A percentile compares a stretch with the other conserved stretches of the same genome.
Conservation (phyloP, 768 basidiomycete genomes). For the Asterophora parasitica region DNA sequence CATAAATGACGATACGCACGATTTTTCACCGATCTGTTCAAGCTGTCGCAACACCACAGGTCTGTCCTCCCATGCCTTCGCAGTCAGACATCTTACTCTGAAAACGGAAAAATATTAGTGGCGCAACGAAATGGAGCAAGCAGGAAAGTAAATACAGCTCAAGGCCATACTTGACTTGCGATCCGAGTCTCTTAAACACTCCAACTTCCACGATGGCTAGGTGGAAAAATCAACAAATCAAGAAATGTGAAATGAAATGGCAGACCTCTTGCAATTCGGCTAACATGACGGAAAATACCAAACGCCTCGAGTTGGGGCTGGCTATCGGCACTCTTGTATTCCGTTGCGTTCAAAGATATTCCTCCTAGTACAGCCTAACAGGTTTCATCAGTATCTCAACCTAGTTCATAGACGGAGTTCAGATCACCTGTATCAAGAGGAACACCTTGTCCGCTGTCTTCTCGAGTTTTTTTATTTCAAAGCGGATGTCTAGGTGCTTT, state of each 20-base stretch:
- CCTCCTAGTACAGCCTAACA: conserved; percentile 66
- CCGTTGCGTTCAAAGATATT: conserved; percentile 60
- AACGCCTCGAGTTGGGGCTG: conserved; percentile 69
- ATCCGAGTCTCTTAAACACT: conserved; percentile 57
- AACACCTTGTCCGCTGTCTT: conserved; percentile 75
- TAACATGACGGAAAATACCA: conserved; percentile 68
- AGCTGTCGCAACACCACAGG: conserved; percentile 83
- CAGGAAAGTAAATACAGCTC: conserved; percentile 53
- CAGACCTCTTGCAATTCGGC: conserved; percentile 72
- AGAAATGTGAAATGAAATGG: background rate
- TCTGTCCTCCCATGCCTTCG: conserved; percentile 90
- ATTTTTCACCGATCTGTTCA: conserved; percentile 89
- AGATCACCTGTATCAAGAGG: conserved; percentile 67
- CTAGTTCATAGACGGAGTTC: background rate
- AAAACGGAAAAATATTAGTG: background rate
- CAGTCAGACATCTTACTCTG: conserved; percentile 72
- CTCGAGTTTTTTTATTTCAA: conserved; percentile 63
- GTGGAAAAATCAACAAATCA: background rate
- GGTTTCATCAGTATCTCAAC: background rate
- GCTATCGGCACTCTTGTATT: conserved; percentile 68
- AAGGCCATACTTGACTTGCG: conserved; percentile 65
- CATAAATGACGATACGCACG: conserved; percentile 41
- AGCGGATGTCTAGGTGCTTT: conserved; percentile 75
- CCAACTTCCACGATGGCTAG: conserved; percentile 78
- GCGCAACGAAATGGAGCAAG: background rate